Base-by-base conservation (phyloP, 345 rosid species). In the thale cress (Arabidopsis thaliana) region DNA sequence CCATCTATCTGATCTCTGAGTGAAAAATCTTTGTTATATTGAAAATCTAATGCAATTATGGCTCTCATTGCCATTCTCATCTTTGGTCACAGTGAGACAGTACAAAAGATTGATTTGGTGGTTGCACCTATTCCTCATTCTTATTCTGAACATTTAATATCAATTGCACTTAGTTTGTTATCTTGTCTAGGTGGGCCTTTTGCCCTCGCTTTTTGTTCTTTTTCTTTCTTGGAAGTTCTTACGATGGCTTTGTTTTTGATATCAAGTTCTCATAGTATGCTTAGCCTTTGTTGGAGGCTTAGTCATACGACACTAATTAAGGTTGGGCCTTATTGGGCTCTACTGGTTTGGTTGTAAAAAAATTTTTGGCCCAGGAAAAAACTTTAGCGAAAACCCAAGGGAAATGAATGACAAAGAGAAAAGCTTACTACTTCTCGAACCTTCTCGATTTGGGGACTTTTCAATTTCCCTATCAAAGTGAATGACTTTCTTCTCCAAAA, bases 51-150 rank as follows among this genome's bases (percentile, higher is more conserved):
- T 44, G 71, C 32, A 33, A 14, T 56, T 46, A 74, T 62, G 45
- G 58, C 58, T 56, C 23, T 56, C 59, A 45, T 34, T 65, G 51
- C 78, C 33, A 46, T 46, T 65, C 8, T 12, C 42, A 74, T 37
- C 23, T 16, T 63, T 13, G 66, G 59, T 46, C 12, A 36, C 50
- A 25, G 64, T 44, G 59, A 45, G 7, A 30, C 34, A 8, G 72
- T 74, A 65, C 65, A 14, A 36, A 30, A 56, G 33, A 74, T 53
- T 65, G 58, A 45, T 74, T 14, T 16, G 72, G 72, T 65, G 10
- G 65, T 65, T 74, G 71, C 71, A 66, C 55, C 23, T 63, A 64
- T 51, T 8, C 13, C 24, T 52, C 61, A 52, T 65, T 45, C 58
- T 13, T 34, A 45, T 44, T 44, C 32, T 24, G 8, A 44, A 67